Evolutionary conservation across 768 basidiomycete species (phyloP), one percentile per base, ranked within the genome.

Genomic region (Coprinellus aureogranulatus): DNA sequence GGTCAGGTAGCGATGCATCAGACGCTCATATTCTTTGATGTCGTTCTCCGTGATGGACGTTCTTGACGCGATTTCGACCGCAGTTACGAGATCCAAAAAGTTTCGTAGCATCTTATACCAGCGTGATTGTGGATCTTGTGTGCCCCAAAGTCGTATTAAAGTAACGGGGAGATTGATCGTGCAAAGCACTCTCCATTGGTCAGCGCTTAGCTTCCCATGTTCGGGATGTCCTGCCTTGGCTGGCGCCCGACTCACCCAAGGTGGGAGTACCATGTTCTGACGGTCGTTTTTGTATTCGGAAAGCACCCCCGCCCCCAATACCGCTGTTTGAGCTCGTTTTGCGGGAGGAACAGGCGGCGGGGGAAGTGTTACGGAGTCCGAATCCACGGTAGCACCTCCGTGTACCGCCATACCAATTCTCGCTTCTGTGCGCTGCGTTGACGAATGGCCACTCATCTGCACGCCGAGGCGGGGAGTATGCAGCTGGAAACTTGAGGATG

Each of bases 101-200:
- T 75, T 73, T 2, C 54, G 42, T 5, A 76, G 61, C 47, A 70
- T 58, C 8, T 59, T 45, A 5, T 60, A 27, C 16, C 54, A 53
- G 0, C 66, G 63, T 1, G 60, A 59, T 2, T 50, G 45, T 6
- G 34, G 34, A 14, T 34, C 16, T 64, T 58, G 20, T 23, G 27
- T 22, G 0, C 67, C 64, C 76, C 75, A 78, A 0, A 75, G 59
- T 8, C 72, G 64, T 16, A 73, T 67, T 2, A 78, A 61, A 1
- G 72, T 74, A 37, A 77, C 65, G 0, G 66, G 62, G 0, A 77
- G 53, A 53, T 74, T 68, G 18, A 77, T 64, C 0, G 66, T 65
- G 54, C 69, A 70, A 4, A 68, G 57, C 1, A 65, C 65, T 3
- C 70, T 51, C 70, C 72, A 77, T 28, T 78, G 68, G 42, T 76